Conservation (phyloP, 1,139 yeast species). For the Zygoascus sp. region DNA sequence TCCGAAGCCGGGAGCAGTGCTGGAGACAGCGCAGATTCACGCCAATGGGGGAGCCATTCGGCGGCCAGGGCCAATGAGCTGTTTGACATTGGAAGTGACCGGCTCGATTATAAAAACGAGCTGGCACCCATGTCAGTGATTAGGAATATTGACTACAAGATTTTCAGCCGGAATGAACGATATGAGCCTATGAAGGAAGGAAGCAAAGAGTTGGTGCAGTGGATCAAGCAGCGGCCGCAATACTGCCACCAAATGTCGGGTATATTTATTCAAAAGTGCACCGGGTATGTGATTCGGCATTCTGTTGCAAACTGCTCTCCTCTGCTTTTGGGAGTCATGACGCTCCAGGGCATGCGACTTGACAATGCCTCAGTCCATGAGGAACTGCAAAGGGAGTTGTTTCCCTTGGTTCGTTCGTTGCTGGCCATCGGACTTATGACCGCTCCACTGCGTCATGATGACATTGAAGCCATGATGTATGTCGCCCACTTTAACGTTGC, state of each 20-base stretch:
- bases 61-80: not conserved
- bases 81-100: not conserved
- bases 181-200: slow-evolving; percentile 33
- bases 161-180: slow-evolving; percentile 34
- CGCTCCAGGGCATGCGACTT: slow-evolving; percentile 28
- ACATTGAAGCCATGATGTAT: slow-evolving; percentile 51
- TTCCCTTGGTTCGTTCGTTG: slow-evolving; percentile 43
- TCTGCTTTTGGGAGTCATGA: slow-evolving; percentile 21
- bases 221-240: slow-evolving; percentile 35
- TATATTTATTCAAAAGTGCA: slow-evolving; percentile 20
- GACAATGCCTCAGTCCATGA: slow-evolving; percentile 46
- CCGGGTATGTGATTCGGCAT: slow-evolving; percentile 17
- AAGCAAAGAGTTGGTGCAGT: slow-evolving; percentile 40
- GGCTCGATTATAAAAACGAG: slow-evolving; percentile 5
- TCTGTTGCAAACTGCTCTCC: slow-evolving; percentile 15
- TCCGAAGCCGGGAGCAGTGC: not conserved
- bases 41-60: not conserved
- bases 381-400: slow-evolving; percentile 42
- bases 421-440: slow-evolving; percentile 46
- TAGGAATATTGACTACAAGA: slow-evolving; percentile 40
- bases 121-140: slow-evolving; percentile 42
- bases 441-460: slow-evolving; percentile 50
- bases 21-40: not conserved
- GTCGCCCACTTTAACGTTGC: slow-evolving; percentile 49
- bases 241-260: slow-evolving; percentile 18